Evolutionary conservation across 2,329 filamentous ascomycete species (phyloP).

Genomic region (Karstenula rhodostoma): DNA sequence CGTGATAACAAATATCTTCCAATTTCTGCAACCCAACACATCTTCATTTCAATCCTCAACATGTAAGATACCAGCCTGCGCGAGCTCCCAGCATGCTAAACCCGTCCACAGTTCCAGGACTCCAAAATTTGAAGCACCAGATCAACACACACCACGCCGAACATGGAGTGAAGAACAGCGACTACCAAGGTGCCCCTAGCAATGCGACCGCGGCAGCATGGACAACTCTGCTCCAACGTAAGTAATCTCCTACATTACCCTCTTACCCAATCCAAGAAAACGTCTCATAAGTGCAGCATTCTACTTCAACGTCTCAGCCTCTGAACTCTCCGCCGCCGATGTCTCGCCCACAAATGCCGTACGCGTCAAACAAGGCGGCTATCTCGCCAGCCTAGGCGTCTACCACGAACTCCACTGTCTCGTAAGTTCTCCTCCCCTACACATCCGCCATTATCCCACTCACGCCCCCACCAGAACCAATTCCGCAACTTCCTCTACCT

Average conservation of each 20-base stretch:
- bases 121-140: background rate
- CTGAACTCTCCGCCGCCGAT: background rate
- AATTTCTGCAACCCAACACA: background rate
- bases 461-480: background rate
- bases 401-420: slow-evolving; percentile 21
- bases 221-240: slow-evolving; percentile 13
- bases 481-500: slow-evolving; percentile 6
- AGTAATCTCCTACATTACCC: background rate
- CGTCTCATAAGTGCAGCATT: slow-evolving; percentile 10
- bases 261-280: too few species aligned
- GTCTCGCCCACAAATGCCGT: background rate
- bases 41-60: background rate
- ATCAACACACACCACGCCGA: slow-evolving; percentile 6
- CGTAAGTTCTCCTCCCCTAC: background rate
- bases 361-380: slow-evolving; percentile 8
- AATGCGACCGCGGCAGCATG: slow-evolving; percentile 7
- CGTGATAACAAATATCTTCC: background rate
- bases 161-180: slow-evolving; percentile 5
- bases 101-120: slow-evolving; percentile 1
- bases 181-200: slow-evolving; percentile 10
- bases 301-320: slow-evolving; percentile 10
- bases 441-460: background rate
- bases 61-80: background rate
- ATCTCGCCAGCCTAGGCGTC: slow-evolving; percentile 14
- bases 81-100: background rate